Conservation (phyloP, 2,329 filamentous ascomycete species). For the Penicillium sp. region DNA sequence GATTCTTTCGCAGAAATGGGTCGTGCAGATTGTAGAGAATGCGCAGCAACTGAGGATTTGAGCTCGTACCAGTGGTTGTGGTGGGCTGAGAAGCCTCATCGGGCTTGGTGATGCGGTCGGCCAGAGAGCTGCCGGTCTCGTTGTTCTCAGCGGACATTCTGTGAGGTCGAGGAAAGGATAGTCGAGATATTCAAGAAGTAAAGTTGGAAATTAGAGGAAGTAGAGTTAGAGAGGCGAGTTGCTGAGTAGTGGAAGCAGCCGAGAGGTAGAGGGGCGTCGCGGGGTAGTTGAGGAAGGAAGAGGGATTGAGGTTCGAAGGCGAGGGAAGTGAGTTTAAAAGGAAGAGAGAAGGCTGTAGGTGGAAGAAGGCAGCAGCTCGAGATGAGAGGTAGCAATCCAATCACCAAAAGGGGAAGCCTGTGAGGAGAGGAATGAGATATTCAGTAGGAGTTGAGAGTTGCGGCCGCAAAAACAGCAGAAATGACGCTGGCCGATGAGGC, state of each 20-base stretch:
- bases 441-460: background rate
- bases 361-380: background rate
- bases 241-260: background rate
- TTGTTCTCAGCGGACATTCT: conserved; percentile 48
- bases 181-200: background rate
- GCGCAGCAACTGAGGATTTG: background rate
- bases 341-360: background rate
- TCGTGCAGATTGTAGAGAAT: background rate
- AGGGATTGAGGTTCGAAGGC: background rate
- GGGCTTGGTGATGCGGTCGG: conserved; percentile 56
- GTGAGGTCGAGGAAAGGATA: background rate
- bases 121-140: conserved; percentile 50
- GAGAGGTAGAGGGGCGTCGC: conserved; percentile 2
- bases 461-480: conserved; percentile 14
- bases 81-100: conserved; percentile 34
- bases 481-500: conserved; percentile 9
- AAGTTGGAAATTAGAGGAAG: background rate
- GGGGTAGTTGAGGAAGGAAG: conserved; percentile 5
- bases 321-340: background rate
- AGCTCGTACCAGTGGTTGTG: conserved; percentile 39
- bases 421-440: background rate
- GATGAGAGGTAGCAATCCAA: background rate
- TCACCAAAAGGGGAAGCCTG: conserved; percentile 9
- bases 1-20: background rate
- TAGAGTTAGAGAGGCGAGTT: background rate